Conservation (phyloP, 148 eudicot species). For the Polygonum aviculare region DNA sequence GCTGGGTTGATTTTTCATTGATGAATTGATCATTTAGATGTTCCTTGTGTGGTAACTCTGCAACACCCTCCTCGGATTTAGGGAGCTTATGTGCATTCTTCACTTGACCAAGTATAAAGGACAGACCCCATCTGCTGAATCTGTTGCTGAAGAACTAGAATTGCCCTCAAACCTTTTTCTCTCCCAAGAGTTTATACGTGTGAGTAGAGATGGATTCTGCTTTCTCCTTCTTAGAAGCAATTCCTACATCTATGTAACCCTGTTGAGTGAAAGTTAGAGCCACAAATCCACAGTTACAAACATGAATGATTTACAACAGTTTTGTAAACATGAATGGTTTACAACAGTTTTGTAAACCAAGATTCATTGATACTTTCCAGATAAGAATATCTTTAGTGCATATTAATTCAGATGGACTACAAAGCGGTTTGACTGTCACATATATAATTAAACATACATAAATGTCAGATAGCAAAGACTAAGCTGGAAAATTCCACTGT, state of each 20-base stretch:
- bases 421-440: not conserved
- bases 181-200: slow-evolving; percentile 53
- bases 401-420: not conserved
- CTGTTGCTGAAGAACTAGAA: slow-evolving; percentile 41
- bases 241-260: slow-evolving; percentile 92
- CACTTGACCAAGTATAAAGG: slow-evolving; percentile 61
- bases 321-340: not conserved
- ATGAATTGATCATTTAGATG: not conserved
- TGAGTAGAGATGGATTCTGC: slow-evolving; percentile 38
- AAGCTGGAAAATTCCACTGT: not conserved
- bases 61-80: slow-evolving; percentile 24
- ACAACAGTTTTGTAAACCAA: not conserved
- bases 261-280: slow-evolving; percentile 25
- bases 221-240: slow-evolving; percentile 65
- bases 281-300: slow-evolving; percentile 1
- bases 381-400: slow-evolving; percentile 3
- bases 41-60: slow-evolving; percentile 15
- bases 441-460: not conserved
- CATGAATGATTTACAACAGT: not conserved
- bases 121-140: slow-evolving; percentile 76
- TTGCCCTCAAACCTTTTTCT: slow-evolving; percentile 39
- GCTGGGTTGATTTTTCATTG: not conserved
- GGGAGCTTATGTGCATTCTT: slow-evolving; percentile 26
- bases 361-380: not conserved
- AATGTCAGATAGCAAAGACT: not conserved